Evolutionary conservation across 2,329 filamentous ascomycete species (phyloP).

Genomic region (Tolypocladium ovalisporum): DNA sequence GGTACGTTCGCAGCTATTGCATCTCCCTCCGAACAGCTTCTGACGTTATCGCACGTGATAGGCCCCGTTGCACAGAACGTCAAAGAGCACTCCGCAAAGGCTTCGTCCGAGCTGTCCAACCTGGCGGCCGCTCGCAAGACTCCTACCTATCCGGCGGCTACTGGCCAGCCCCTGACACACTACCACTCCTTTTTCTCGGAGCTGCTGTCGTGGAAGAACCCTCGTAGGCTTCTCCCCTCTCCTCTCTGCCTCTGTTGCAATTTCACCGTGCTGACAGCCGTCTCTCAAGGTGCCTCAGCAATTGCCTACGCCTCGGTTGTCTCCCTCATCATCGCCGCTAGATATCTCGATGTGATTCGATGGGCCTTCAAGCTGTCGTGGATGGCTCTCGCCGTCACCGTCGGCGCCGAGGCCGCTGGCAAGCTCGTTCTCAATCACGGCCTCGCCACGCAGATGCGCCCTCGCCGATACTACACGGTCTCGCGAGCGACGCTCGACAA

Average conservation of each 20-base stretch:
- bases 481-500: slow-evolving; percentile 50
- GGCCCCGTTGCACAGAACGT: slow-evolving; percentile 50
- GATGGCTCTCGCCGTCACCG: slow-evolving; percentile 48
- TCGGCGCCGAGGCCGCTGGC: slow-evolving; percentile 49
- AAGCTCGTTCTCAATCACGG: slow-evolving; percentile 51
- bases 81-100: slow-evolving; percentile 44
- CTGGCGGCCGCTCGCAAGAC: slow-evolving; percentile 46
- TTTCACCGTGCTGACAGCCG: slow-evolving; percentile 4
- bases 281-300: slow-evolving; percentile 44
- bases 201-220: slow-evolving; percentile 59
- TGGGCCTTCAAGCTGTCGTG: slow-evolving; percentile 56
- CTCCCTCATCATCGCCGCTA: slow-evolving; percentile 47
- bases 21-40: slow-evolving; percentile 2
- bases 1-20: slow-evolving; percentile 19
- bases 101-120: slow-evolving; percentile 44
- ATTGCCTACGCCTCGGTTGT: slow-evolving; percentile 52
- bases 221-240: slow-evolving; percentile 48
- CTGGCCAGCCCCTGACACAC: slow-evolving; percentile 53
- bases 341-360: slow-evolving; percentile 56
- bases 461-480: slow-evolving; percentile 56
- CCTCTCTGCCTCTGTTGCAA: not conserved
- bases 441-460: slow-evolving; percentile 54
- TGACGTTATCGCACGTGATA: slow-evolving; percentile 13
- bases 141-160: slow-evolving; percentile 41
- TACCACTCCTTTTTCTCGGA: slow-evolving; percentile 63